Percentiles rank a stretch among this genome's conserved stretches.
These are phyloP conservation scores for Elongisporangium senticosum DNA, from an alignment of 352 stramenopile species.

Conservation along the genomic window DNA sequence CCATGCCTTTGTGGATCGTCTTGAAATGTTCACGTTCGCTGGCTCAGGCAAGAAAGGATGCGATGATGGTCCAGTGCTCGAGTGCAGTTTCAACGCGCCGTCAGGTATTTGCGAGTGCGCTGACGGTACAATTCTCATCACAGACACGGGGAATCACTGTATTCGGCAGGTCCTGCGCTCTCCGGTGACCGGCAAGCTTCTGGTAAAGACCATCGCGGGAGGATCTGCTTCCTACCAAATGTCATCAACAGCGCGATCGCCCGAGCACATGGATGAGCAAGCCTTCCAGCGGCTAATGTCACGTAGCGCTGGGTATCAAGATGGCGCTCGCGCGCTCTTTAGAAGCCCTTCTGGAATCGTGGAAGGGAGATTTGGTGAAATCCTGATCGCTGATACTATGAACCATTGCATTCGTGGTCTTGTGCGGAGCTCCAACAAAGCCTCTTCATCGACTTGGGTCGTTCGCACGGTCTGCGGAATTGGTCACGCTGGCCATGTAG, in stretches of 20 bases:
- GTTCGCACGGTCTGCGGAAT: conserved; percentile 23
- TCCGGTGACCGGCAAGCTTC: conserved; percentile 15
- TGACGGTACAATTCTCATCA: conserved; percentile 33
- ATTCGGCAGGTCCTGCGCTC: conserved; percentile 32
- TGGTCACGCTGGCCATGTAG: conserved; percentile 15
- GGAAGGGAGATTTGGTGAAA: conserved; percentile 16
- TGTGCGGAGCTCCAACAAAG: conserved; percentile 3
- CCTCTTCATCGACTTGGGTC: conserved; percentile 13
- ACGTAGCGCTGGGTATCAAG: conserved; percentile 20
- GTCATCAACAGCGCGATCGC: neutral
- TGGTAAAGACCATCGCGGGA: conserved; percentile 34
- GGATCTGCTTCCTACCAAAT: conserved; percentile 9
- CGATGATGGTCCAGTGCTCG: conserved; percentile 30
- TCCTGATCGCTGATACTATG: conserved; percentile 51
- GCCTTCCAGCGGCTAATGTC: conserved; percentile 6
- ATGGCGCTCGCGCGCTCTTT: conserved; percentile 32
- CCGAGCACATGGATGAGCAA: conserved; percentile 1
- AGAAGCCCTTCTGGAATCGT: conserved; percentile 30
- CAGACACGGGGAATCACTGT: conserved; percentile 52
- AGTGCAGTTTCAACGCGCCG: conserved; percentile 37
- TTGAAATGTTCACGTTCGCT: conserved; percentile 40
- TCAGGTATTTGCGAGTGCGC: conserved; percentile 26
- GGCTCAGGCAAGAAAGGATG: conserved; percentile 36
- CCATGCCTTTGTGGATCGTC: neutral
- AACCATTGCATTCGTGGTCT: conserved; percentile 51